These are phyloP conservation scores for Tetrahymena borealis DNA, from an alignment of 73 alveolate species.

Conservation along the genomic window DNA sequence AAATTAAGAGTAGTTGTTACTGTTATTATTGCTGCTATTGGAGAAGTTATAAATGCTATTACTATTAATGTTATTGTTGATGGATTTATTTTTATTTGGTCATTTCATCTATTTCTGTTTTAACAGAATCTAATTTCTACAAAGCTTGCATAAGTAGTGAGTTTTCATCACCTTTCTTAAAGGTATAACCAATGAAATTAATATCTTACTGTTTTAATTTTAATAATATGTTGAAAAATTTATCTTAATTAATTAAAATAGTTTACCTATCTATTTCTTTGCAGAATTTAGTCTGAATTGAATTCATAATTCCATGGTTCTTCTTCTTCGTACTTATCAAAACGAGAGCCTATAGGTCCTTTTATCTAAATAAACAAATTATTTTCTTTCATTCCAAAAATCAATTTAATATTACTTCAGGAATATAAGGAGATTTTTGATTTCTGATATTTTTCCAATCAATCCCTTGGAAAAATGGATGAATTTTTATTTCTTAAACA, in stretches of 20 bases:
- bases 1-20: neutral
- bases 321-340: neutral
- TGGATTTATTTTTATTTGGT: neutral
- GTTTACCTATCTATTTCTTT: neutral
- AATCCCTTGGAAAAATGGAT: constrained; percentile 75
- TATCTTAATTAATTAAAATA: neutral
- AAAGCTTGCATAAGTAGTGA: constrained; percentile 28
- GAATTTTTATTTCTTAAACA: constrained; percentile 67
- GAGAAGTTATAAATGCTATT: neutral
- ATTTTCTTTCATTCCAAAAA: neutral
- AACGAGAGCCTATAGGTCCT: neutral
- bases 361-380: neutral
- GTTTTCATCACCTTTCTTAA: constrained; percentile 47
- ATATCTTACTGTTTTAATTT: constrained; percentile 40
- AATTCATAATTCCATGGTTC: neutral
- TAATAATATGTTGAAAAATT: neutral
- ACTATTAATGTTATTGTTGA: neutral
- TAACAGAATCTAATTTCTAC: constrained; percentile 13
- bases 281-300: neutral
- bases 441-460: constrained; percentile 61
- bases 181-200: constrained; percentile 52
- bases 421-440: constrained; percentile 62
- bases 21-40: neutral
- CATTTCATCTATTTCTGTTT: constrained; percentile 19
- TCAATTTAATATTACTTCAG: constrained; percentile 22